Percentiles rank a stretch among this genome's conserved stretches.
Conservation (phyloP, 768 basidiomycete species). For the Tylopilus intermedius region DNA sequence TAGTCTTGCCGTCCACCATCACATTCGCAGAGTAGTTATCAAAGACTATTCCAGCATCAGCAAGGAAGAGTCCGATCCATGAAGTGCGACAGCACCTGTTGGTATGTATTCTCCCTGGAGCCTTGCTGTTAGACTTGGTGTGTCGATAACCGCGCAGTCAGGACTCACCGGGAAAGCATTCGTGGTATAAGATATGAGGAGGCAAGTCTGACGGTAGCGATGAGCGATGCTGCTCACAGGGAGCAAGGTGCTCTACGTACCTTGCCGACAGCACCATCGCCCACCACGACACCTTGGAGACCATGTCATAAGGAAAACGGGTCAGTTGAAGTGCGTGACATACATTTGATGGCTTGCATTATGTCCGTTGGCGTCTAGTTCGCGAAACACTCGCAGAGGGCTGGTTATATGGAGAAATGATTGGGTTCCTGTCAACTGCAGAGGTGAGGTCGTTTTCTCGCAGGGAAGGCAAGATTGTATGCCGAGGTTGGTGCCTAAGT, state of each 20-base stretch:
- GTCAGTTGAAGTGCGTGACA: slow-evolving; percentile 24
- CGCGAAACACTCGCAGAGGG: slow-evolving; percentile 8
- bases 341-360: slow-evolving; percentile 94
- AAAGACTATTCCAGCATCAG: slow-evolving; percentile 58
- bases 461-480: neutral
- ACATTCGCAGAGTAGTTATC: slow-evolving; percentile 99
- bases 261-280: slow-evolving; percentile 99
- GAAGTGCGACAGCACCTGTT: slow-evolving; percentile 54
- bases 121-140: slow-evolving; percentile 14
- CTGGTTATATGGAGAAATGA: slow-evolving; percentile 14
- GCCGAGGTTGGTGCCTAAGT: slow-evolving; percentile 1
- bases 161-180: slow-evolving; percentile 87
- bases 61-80: neutral
- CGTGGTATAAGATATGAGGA: slow-evolving; percentile 98
- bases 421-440: slow-evolving; percentile 12
- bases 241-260: slow-evolving; percentile 38
- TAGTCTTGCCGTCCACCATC: slow-evolving; percentile 98
- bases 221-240: slow-evolving; percentile 9
- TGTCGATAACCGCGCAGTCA: slow-evolving; percentile 12
- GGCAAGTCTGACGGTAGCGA: slow-evolving; percentile 69
- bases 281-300: slow-evolving; percentile 86
- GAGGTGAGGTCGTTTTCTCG: slow-evolving; percentile 9
- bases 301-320: slow-evolving; percentile 28
- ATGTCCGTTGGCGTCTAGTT: slow-evolving; percentile 16
- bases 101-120: slow-evolving; percentile 92